Conservation (phyloP, 805 yeast genomes). For the Yarrowia deformans region DNA sequence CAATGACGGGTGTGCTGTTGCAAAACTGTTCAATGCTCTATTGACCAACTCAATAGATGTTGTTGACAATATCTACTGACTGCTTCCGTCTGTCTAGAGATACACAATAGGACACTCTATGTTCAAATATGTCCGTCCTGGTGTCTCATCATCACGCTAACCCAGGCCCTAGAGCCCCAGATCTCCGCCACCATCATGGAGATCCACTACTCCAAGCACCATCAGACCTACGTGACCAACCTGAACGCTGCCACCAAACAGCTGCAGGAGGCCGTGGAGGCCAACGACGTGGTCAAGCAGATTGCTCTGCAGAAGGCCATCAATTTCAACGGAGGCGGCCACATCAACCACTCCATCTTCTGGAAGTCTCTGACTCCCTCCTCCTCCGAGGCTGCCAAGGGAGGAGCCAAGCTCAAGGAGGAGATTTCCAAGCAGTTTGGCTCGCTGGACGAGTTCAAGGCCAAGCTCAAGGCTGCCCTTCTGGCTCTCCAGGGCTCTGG, state of each 20-base stretch:
- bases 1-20: too few relatives aligned
- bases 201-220: slow-evolving; percentile 83
- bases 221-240: slow-evolving; percentile 86
- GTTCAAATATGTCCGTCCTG: too few relatives aligned
- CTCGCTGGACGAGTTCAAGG: slow-evolving; percentile 68
- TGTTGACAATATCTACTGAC: too few relatives aligned
- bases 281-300: slow-evolving; percentile 65
- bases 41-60: too few relatives aligned
- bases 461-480: slow-evolving; percentile 66
- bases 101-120: too few relatives aligned
- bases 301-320: slow-evolving; percentile 68
- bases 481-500: slow-evolving; percentile 94
- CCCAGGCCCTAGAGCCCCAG: slow-evolving; percentile 44
- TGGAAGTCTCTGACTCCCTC: slow-evolving; percentile 88
- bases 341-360: slow-evolving; percentile 79
- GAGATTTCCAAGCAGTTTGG: slow-evolving; percentile 72
- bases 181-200: slow-evolving; percentile 43
- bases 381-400: slow-evolving; percentile 61
- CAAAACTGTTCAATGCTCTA: too few relatives aligned
- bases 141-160: neutral
- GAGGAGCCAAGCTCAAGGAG: slow-evolving; percentile 60
- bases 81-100: too few relatives aligned
- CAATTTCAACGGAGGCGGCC: slow-evolving; percentile 93
- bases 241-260: slow-evolving; percentile 78
- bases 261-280: slow-evolving; percentile 64